Evolutionary conservation across 495 filamentous ascomycete species (phyloP), one percentile per base, ranked within the genome.

Genomic region (Aspergillus sparsus): DNA sequence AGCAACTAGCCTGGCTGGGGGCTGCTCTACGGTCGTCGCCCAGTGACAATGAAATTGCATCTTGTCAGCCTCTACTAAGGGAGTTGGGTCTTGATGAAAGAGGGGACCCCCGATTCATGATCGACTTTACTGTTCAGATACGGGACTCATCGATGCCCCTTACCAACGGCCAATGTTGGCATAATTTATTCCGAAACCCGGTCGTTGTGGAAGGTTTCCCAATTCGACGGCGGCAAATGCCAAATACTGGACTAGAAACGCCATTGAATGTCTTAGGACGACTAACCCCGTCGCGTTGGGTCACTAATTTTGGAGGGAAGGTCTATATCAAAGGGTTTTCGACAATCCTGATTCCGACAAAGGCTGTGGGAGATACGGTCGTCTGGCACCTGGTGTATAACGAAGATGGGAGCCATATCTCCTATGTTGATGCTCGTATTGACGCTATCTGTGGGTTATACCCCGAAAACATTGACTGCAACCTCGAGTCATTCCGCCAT

Each of bases 1-100:
- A 67, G 47, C 64, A 64, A 50, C 31, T 67, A 18, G 64, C 63
- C 55, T 69, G 66, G 66, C 41, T 69, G 33, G 55, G 42, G 11
- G 58, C 60, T 37, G 53, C 66, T 13, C 54, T 69, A 53, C 62
- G 56, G n/a, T 55, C 58, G 6, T 67, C 64, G 10, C 61, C 50
- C 18, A 37, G 15, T 46, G n/a, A 21, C 13, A 27, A 8, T 27
- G 53, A 57, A 51, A 27, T 55, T 2, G n/a, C 36, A 18, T 60
- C 7, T 44, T 21, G 39, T n/a, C 45, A 16, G 8, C 49, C 57
- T 1, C 15, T 47, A 13, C 10, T 55, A 7, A 53, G 31, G 21
- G n/a, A 6, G 10, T 18, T 21, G 1, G 18, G 27, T 15, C 15
- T 31, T 21, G n/a, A n/a, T n/a, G n/a, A n/a, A n/a, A n/a, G n/a